A percentile compares a stretch with the other conserved stretches of the same genome.
phyloP scores from a whole-genome alignment of 2,329 filamentous ascomycete genomes.

The Pseudogymnoascus destructans region DNA sequence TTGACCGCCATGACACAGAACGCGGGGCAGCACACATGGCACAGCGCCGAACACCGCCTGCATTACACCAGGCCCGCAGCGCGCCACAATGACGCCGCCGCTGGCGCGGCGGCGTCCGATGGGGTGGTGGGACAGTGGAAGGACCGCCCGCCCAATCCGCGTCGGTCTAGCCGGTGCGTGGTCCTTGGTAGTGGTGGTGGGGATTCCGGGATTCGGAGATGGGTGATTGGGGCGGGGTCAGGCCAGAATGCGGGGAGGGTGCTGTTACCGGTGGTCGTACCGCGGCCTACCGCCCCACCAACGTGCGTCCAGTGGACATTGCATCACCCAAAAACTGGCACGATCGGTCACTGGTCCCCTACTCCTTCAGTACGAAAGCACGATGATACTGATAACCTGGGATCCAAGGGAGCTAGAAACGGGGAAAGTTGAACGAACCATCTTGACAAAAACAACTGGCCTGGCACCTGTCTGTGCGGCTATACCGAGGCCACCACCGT shows the following conservation, averaged over 20 bases:
- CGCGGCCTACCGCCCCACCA: neutral
- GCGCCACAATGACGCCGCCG: neutral
- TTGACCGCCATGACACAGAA: neutral
- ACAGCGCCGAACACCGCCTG: neutral
- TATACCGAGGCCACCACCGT: neutral
- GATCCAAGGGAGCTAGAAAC: neutral
- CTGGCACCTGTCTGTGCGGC: neutral
- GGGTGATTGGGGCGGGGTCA: neutral
- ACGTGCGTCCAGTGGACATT: neutral
- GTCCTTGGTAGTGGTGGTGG: neutral
- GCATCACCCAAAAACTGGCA: neutral
- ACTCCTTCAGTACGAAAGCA: neutral
- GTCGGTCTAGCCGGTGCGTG: neutral
- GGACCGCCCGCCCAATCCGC: neutral
- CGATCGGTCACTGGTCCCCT: neutral
- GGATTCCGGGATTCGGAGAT: neutral
- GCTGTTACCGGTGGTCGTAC: neutral
- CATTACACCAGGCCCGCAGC: neutral
- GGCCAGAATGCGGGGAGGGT: neutral
- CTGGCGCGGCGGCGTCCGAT: neutral
- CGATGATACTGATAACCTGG: neutral
- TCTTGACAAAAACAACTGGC: neutral
- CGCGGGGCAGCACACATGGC: neutral
- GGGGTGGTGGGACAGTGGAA: neutral
- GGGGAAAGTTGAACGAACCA: neutral